Percentiles rank a stretch among this genome's conserved stretches.
Evolutionary conservation across 495 filamentous ascomycete species (phyloP).

Genomic region (Parathielavia appendiculata): DNA sequence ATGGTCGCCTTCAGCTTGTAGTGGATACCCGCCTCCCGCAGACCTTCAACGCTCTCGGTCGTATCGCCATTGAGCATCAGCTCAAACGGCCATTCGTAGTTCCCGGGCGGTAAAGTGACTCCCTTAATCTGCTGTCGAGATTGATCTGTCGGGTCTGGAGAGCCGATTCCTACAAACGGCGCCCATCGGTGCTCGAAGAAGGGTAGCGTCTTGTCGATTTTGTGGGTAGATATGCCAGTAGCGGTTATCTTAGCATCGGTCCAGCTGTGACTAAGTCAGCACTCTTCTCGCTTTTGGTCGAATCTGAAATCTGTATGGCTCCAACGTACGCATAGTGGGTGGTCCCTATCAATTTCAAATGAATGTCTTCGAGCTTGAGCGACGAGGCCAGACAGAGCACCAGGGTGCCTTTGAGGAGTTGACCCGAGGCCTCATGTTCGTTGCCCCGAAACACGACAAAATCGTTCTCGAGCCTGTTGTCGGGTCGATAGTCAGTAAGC

Average conservation of each 20-base stretch:
- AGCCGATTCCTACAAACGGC: constrained; percentile 42
- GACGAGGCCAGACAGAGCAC: constrained; percentile 68
- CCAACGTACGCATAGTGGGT: constrained; percentile 59
- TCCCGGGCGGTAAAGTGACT: constrained; percentile 63
- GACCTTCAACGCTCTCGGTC: constrained; percentile 84
- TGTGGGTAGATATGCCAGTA: constrained; percentile 45
- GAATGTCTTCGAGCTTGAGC: constrained; percentile 65
- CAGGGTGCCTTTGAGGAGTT: constrained; percentile 66
- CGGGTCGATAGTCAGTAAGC: constrained; percentile 3
- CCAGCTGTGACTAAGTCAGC: constrained; percentile 36
- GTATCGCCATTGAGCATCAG: constrained; percentile 67
- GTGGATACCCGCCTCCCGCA: constrained; percentile 71
- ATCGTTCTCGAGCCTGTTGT: constrained; percentile 65
- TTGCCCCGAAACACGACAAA: constrained; percentile 73
- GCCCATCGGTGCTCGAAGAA: constrained; percentile 46
- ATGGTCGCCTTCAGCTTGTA: constrained; percentile 88
- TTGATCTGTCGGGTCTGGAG: constrained; percentile 21
- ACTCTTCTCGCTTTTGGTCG: not conserved
- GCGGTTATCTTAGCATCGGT: constrained; percentile 45
- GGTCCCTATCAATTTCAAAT: constrained; percentile 65
- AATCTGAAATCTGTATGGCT: not conserved
- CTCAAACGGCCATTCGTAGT: constrained; percentile 90
- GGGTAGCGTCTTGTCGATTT: constrained; percentile 40
- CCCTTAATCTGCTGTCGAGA: constrained; percentile 33
- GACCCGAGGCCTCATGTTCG: constrained; percentile 69